Conservation (phyloP, 768 basidiomycete genomes). For the Leccinum aurantiacum region DNA sequence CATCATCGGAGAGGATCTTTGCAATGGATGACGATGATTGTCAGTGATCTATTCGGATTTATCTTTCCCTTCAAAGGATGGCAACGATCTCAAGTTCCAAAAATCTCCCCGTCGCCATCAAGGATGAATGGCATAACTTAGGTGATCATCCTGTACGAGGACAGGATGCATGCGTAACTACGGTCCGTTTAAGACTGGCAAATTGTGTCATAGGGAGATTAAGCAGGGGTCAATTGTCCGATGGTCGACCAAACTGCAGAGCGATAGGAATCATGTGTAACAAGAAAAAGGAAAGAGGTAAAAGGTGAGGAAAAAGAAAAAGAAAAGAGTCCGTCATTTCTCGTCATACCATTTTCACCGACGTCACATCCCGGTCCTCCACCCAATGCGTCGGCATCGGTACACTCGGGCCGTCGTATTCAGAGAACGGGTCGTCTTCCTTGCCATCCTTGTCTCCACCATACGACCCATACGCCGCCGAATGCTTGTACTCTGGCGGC, state of each 20-base stretch:
- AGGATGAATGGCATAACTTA: neutral
- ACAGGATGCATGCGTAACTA: neutral
- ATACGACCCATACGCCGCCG: constrained; percentile 32
- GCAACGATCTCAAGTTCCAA: neutral
- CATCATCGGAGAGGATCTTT: neutral
- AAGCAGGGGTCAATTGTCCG: neutral
- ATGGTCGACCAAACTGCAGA: neutral
- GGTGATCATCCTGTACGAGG: neutral
- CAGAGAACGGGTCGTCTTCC: constrained; percentile 57
- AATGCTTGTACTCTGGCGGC: constrained; percentile 50
- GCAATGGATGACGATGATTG: too few relatives aligned
- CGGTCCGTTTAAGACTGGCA: neutral
- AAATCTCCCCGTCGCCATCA: neutral
- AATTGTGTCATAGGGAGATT: neutral
- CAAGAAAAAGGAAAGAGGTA: neutral
- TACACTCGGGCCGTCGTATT: constrained; percentile 41
- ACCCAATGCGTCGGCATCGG: constrained; percentile 36
- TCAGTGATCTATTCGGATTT: neutral
- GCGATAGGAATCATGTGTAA: neutral
- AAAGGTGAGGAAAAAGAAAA: neutral
- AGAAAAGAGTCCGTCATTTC: neutral
- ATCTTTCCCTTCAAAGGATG: neutral
- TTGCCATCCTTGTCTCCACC: constrained; percentile 33
- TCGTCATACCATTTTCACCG: constrained; percentile 13
- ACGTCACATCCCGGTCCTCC: constrained; percentile 44